Conservation (phyloP, 2,329 filamentous ascomycete genomes). For the Domatiomyces catenatus region DNA sequence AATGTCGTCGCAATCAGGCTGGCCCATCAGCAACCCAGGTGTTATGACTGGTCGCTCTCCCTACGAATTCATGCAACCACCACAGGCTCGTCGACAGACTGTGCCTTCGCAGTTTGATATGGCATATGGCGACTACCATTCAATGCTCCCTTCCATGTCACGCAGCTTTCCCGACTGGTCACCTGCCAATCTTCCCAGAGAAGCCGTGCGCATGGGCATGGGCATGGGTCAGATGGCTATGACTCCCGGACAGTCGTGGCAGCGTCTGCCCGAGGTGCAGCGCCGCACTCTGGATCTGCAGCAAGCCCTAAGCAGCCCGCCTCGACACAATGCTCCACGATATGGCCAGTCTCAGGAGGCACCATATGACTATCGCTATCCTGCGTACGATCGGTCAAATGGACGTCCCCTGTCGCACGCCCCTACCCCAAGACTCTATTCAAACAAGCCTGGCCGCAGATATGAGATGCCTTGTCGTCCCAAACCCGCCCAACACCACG, state of each 20-base stretch:
- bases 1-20: neutral
- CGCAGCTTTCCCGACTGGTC: neutral
- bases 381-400: neutral
- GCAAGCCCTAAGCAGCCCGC: neutral
- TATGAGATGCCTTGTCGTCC: neutral
- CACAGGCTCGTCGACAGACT: neutral
- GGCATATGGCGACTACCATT: neutral
- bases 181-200: neutral
- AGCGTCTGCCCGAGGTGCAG: neutral
- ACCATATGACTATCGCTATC: neutral
- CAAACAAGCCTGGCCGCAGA: neutral
- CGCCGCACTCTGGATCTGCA: neutral
- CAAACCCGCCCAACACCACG: neutral
- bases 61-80: neutral
- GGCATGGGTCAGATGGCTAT: neutral
- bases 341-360: neutral
- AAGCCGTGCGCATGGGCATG: neutral
- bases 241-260: neutral
- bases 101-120: neutral
- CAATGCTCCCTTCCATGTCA: neutral
- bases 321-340: neutral
- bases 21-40: neutral
- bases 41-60: neutral
- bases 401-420: neutral
- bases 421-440: neutral